phyloP scores from a whole-genome alignment of 164 flowering plant genomes.

The Umbellularia californica region DNA sequence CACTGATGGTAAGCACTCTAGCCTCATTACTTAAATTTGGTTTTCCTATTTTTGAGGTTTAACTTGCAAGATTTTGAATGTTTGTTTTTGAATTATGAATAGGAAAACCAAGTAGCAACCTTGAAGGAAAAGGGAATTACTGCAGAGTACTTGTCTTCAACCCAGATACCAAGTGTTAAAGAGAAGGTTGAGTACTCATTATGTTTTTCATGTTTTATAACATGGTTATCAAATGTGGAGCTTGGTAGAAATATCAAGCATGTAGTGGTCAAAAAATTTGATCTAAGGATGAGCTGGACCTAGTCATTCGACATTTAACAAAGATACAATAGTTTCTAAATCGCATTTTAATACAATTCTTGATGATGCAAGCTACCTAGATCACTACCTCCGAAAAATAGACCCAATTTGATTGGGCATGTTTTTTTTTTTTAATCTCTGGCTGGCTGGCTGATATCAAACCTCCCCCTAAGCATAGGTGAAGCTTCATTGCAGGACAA shows the following conservation, averaged over 20 bases:
- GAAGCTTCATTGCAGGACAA: no score
- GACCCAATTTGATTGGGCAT: no score
- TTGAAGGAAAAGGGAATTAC: conserved; percentile 80
- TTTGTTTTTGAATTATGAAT: conserved; percentile 9
- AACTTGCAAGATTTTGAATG: not conserved
- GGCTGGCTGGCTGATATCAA: no score
- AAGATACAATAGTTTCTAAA: not conserved
- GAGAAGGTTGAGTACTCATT: conserved; percentile 47
- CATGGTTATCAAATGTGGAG: not conserved
- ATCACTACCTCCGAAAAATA: no score
- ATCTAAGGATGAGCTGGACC: not conserved
- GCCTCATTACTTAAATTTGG: not conserved
- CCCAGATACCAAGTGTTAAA: conserved; percentile 44
- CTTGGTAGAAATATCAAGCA: not conserved
- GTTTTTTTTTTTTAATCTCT: no score
- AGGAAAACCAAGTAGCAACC: conserved; percentile 93
- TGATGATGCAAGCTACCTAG: no score
- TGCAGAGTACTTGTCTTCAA: conserved; percentile 88
- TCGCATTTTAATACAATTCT: no score
- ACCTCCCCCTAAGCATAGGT: no score
- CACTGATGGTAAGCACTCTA: conserved; percentile 65
- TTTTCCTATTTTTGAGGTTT: conserved; percentile 3
- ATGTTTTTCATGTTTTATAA: not conserved
- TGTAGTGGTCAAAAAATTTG: not conserved
- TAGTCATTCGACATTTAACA: not conserved